Conservation (phyloP, 495 filamentous ascomycete genomes). For the Annulohypoxylon moriforme region DNA sequence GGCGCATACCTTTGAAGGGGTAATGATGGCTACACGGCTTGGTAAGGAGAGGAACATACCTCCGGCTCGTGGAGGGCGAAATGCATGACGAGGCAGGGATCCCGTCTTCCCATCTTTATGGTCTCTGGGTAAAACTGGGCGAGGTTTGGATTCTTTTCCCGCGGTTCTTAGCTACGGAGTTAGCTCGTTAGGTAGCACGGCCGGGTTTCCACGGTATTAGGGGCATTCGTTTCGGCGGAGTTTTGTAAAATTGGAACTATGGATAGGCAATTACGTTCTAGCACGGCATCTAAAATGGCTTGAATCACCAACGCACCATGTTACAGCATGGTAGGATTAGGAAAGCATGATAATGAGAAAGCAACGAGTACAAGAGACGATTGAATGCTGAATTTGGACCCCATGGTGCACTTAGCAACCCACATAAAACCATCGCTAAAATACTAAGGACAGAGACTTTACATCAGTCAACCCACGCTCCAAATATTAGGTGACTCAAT, state of each 20-base stretch:
- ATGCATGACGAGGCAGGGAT: not conserved
- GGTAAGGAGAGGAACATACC: not conserved
- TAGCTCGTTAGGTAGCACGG: slow-evolving; percentile 6
- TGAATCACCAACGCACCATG: not conserved
- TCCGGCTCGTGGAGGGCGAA: not conserved
- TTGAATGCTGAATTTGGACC: too few relatives aligned
- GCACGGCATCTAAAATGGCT: slow-evolving; percentile 3
- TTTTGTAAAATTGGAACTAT: not conserved
- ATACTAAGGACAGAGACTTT: not conserved
- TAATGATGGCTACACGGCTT: not conserved
- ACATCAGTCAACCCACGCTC: not conserved
- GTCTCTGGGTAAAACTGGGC: not conserved
- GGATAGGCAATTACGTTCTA: not conserved
- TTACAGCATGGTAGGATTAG: too few relatives aligned
- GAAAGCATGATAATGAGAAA: not conserved
- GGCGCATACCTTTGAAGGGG: not conserved
- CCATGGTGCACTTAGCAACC: not conserved
- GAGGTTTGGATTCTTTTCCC: not conserved
- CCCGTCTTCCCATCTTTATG: slow-evolving; percentile 3
- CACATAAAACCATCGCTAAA: not conserved
- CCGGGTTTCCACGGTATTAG: slow-evolving; percentile 3
- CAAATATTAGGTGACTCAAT: not conserved
- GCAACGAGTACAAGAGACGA: not conserved
- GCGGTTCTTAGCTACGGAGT: slow-evolving; percentile 13
- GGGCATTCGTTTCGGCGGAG: slow-evolving; percentile 20